A percentile compares a stretch with the other conserved stretches of the same genome.
These are phyloP conservation scores for Barnettozyma sp. DNA, from an alignment of 805 yeast genomes.

Conservation along the genomic window DNA sequence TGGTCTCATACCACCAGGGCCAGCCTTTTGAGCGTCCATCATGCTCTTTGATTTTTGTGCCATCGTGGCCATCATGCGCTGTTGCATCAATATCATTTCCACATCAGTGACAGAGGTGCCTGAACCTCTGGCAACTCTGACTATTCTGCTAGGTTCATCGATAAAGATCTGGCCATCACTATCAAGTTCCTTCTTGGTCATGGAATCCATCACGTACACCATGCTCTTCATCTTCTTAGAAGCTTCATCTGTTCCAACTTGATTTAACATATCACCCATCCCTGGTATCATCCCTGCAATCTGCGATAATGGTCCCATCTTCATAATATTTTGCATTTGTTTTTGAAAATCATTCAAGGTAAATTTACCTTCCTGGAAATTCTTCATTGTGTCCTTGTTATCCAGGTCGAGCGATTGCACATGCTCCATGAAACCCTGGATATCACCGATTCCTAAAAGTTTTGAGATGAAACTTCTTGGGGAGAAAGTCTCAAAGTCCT, in stretches of 20 bases:
- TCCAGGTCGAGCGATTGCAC: conserved; percentile 82
- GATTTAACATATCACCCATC: conserved; percentile 78
- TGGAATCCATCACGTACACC: conserved; percentile 90
- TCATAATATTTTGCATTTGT: conserved; percentile 90
- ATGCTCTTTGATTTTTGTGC: conserved; percentile 60
- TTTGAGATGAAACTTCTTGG: conserved; percentile 89
- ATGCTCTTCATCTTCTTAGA: conserved; percentile 75
- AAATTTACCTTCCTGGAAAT: conserved; percentile 91
- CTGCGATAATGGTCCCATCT: conserved; percentile 94
- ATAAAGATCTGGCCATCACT: conserved; percentile 59
- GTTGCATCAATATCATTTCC: conserved; percentile 86
- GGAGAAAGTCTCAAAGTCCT: conserved; percentile 85
- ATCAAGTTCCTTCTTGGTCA: conserved; percentile 88
- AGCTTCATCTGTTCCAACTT: conserved; percentile 89
- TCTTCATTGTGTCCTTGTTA: conserved; percentile 85
- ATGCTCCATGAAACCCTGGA: conserved; percentile 90
- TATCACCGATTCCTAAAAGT: conserved; percentile 90
- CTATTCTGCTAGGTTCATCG: conserved; percentile 73
- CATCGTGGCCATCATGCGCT: conserved; percentile 90
- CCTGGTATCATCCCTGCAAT: conserved; percentile 95
- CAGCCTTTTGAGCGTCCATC: conserved; percentile 36
- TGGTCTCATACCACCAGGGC: conserved; percentile 43
- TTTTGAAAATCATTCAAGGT: conserved; percentile 87
- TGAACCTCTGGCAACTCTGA: conserved; percentile 89
- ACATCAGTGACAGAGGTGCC: conserved; percentile 91